Evolutionary conservation across 2,329 filamentous ascomycete genomes (phyloP), one percentile per base, ranked within the genome.

Genomic region (Colletotrichum horii): DNA sequence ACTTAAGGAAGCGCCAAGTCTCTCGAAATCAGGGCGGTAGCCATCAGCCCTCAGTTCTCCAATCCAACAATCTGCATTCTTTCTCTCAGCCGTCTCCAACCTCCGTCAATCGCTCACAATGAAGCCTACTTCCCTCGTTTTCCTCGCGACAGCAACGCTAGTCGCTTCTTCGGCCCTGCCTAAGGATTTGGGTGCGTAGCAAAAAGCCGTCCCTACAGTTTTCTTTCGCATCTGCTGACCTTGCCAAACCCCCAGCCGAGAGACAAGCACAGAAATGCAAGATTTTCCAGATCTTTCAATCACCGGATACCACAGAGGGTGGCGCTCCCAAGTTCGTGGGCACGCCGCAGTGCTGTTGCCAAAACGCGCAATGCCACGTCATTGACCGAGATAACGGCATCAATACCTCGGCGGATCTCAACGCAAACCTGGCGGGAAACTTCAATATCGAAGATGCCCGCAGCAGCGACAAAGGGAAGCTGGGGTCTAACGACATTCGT

Each of bases 191-290:
- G 14, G 43, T 48, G 43, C 43, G 43, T 48, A 48, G 43, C 43
- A n/a, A 2, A 0, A 4, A 8, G 11, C n/a, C 43, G n/a, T 14
- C n/a, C n/a, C 11, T 14, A 22, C 0, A 48, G 11, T 4, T 14
- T 8, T 22, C 19, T 4, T 48, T 3, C 43, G 4, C 3, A 6
- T 14, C 43, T 4, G 43, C 43, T 48, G 6, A 48, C 43, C n/a
- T 22, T 4, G 22, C n/a, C n/a, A 1, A 48, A 19, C 19, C 38
- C 1, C 1, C 43, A 48, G n/a, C 43, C n/a, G n/a, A n/a, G 43
- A 48, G 55, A 28, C 55, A 58, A 24, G 24, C 55, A 8, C n/a
- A 16, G 4, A 58, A 28, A 24, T 58, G 55, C 55, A 58, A 58
- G 24, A 58, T 28, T 12, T 58, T 58, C 55, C 55, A 58, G 22